These are phyloP conservation scores for Tricholoma sp. DNA, from an alignment of 768 basidiomycete genomes.

Conservation along the genomic window DNA sequence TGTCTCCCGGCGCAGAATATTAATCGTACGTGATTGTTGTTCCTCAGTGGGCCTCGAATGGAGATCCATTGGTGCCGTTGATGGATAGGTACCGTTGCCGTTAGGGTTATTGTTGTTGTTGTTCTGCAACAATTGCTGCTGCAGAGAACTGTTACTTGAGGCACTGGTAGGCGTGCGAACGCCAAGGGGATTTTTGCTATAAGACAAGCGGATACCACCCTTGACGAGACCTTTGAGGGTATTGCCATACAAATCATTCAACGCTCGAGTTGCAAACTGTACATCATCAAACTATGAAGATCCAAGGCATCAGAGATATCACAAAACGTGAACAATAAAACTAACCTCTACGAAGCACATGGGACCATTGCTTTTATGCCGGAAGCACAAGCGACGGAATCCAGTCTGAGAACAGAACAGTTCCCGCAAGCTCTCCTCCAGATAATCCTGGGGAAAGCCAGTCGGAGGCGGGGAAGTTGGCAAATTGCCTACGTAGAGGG, in stretches of 20 bases:
- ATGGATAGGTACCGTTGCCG: conserved; percentile 5
- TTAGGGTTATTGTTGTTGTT: conserved; percentile 18
- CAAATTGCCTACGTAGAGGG: conserved; percentile 97
- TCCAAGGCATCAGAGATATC: conserved; percentile 9
- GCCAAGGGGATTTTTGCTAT: conserved; percentile 98
- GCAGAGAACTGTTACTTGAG: conserved; percentile 29
- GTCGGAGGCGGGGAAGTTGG: conserved; percentile 72
- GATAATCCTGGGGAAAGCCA: conserved; percentile 69
- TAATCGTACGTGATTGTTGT: conserved; percentile 11
- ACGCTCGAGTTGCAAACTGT: conserved; percentile 73
- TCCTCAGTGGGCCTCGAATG: conserved; percentile 17
- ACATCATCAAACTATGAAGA: conserved; percentile 82
- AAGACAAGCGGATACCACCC: conserved; percentile 94
- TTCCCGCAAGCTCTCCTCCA: conserved; percentile 83
- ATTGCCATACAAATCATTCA: conserved; percentile 87
- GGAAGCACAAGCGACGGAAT: conserved; percentile 88
- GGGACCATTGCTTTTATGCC: conserved; percentile 95
- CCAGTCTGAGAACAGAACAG: conserved; percentile 78
- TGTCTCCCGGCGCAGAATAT: conserved; percentile 19
- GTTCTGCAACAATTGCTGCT: conserved; percentile 41
- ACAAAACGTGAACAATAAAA: conserved; percentile 4
- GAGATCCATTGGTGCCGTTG: conserved; percentile 12
- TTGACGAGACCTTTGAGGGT: conserved; percentile 90
- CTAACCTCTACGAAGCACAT: conserved; percentile 98
- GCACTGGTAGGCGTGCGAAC: conserved; percentile 75